Percentiles rank a stretch among this genome's conserved stretches.
phyloP scores from a whole-genome alignment of 805 yeast genomes.

The Starmerella vitae region DNA sequence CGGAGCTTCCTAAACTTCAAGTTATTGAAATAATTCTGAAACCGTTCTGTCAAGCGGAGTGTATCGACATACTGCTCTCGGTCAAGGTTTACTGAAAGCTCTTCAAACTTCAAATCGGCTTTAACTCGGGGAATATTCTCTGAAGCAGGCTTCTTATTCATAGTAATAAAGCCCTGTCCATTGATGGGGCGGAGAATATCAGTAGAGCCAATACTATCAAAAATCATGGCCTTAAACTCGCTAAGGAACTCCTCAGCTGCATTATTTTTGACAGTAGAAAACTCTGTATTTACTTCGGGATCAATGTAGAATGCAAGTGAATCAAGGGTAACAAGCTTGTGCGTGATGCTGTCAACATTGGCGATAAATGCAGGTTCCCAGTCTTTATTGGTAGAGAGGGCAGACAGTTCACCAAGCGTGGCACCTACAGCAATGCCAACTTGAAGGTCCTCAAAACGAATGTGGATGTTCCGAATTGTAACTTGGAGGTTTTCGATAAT shows the following conservation, averaged over 20 bases:
- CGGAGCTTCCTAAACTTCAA: slow-evolving; percentile 57
- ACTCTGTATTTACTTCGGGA: slow-evolving; percentile 13
- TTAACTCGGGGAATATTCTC: slow-evolving; percentile 46
- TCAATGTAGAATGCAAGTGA: slow-evolving; percentile 75
- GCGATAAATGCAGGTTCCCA: slow-evolving; percentile 84
- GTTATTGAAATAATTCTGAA: slow-evolving; percentile 65
- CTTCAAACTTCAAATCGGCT: slow-evolving; percentile 68
- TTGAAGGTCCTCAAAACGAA: slow-evolving; percentile 75
- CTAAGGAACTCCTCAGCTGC: slow-evolving; percentile 24
- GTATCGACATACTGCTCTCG: slow-evolving; percentile 73
- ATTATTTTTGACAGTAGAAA: slow-evolving; percentile 31
- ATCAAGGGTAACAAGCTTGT: slow-evolving; percentile 63
- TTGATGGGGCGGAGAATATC: slow-evolving; percentile 69
- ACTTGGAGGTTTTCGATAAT: slow-evolving; percentile 86
- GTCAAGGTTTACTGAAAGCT: slow-evolving; percentile 76
- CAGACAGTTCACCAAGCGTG: slow-evolving; percentile 74
- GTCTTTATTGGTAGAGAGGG: slow-evolving; percentile 69
- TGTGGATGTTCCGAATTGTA: slow-evolving; percentile 78
- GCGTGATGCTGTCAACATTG: slow-evolving; percentile 48
- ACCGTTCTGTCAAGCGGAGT: slow-evolving; percentile 65
- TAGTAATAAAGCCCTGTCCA: slow-evolving; percentile 69
- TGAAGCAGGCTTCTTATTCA: slow-evolving; percentile 46
- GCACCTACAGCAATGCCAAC: slow-evolving; percentile 62
- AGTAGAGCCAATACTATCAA: slow-evolving; percentile 22
- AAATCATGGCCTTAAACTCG: slow-evolving; percentile 28